phyloP scores from a whole-genome alignment of 345 rosid species.

The Barbarea vulgaris region DNA sequence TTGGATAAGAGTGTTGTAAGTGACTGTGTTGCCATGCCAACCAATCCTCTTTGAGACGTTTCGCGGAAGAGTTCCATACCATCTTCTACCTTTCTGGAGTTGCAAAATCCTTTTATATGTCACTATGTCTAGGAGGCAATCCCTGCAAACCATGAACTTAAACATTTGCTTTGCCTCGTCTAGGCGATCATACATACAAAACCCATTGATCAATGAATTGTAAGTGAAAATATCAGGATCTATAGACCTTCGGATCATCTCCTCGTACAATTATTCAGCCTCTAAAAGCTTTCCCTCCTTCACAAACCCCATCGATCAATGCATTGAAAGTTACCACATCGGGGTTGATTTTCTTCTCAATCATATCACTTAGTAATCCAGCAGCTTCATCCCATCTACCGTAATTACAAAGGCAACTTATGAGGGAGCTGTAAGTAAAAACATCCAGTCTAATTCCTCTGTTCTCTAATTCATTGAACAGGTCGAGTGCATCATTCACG shows the following conservation, averaged over 20 bases:
- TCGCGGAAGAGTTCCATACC: constrained; percentile 27
- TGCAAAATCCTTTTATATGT: constrained; percentile 38
- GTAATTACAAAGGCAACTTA: background rate
- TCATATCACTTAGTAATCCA: background rate
- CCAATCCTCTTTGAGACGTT: constrained; percentile 28
- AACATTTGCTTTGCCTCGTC: constrained; percentile 9
- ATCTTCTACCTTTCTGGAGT: constrained; percentile 20
- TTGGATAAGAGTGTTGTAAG: constrained; percentile 4
- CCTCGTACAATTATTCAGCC: background rate
- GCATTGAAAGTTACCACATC: background rate
- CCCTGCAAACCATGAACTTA: constrained; percentile 10
- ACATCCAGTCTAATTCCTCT: background rate
- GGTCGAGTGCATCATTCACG: background rate
- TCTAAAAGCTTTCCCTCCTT: no score
- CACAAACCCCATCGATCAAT: background rate
- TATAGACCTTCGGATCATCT: background rate
- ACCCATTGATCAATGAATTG: background rate
- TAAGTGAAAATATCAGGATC: background rate
- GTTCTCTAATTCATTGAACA: background rate
- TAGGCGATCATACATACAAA: background rate
- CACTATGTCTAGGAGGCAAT: background rate
- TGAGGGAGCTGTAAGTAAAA: background rate
- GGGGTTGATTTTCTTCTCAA: background rate
- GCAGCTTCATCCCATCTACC: background rate
- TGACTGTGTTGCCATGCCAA: constrained; percentile 2